A percentile compares a stretch with the other conserved stretches of the same genome.
These are phyloP conservation scores for Colletotrichum lentis DNA, from an alignment of 2,329 filamentous ascomycete species.

Conservation along the genomic window DNA sequence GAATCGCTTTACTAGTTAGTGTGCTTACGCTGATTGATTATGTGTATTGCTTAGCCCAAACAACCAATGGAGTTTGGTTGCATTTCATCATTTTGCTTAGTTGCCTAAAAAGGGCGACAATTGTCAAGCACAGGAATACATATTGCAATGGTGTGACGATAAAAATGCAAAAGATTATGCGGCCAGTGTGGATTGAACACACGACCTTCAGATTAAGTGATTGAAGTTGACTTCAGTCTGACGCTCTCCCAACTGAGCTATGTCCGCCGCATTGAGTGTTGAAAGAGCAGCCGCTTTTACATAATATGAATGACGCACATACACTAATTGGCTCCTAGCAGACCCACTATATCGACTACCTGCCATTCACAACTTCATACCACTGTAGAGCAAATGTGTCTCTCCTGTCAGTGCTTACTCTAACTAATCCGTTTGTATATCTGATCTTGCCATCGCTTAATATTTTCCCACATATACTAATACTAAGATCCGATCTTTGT, in stretches of 20 bases:
- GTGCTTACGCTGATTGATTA: too few species aligned
- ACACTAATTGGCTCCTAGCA: too few species aligned
- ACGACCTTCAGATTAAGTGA: constrained; percentile 37
- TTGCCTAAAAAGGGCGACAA: background rate
- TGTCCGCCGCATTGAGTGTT: constrained; percentile 35
- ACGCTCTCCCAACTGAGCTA: constrained; percentile 38
- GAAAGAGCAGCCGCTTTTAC: too few species aligned
- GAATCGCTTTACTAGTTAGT: too few species aligned
- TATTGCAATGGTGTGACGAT: rapidly evolving
- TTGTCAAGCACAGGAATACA: background rate
- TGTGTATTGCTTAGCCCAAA: too few species aligned
- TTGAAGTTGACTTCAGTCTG: constrained; percentile 37
- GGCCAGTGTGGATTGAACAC: constrained; percentile 38
- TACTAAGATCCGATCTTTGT: background rate
- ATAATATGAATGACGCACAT: rapidly evolving
- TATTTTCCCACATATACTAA: too few species aligned
- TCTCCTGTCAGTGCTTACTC: background rate
- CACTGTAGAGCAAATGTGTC: background rate
- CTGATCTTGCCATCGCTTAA: background rate
- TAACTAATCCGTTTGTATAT: background rate
- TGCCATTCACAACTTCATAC: too few species aligned
- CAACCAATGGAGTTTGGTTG: too few species aligned
- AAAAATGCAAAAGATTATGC: constrained; percentile 10
- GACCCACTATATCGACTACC: too few species aligned
- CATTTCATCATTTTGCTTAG: too few species aligned